Percentiles rank a stretch among this genome's conserved stretches.
Evolutionary conservation across 1,284 basidiomycete species (phyloP).

Genomic region (Meripilus lineatus): DNA sequence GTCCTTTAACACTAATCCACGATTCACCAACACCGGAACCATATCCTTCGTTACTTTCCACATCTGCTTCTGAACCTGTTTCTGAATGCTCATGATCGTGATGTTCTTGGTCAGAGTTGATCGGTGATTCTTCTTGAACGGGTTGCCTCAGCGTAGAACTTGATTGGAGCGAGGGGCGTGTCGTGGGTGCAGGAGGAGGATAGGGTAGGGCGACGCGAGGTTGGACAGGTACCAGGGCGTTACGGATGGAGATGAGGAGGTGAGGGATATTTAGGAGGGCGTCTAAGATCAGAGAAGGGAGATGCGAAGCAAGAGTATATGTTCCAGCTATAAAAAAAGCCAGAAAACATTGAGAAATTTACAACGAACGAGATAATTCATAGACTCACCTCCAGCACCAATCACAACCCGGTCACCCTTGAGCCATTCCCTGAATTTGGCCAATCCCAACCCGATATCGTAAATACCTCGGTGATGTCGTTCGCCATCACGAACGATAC

Average conservation of each 20-base stretch:
- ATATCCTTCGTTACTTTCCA: slow-evolving; percentile 57
- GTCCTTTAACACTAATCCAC: slow-evolving; percentile 61
- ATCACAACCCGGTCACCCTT: slow-evolving; percentile 61
- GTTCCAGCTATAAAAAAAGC: slow-evolving; percentile 45
- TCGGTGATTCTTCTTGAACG: not conserved
- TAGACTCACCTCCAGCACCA: slow-evolving; percentile 65
- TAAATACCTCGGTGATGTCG: slow-evolving; percentile 35
- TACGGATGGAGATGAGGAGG: slow-evolving; percentile 55
- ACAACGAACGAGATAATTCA: not conserved
- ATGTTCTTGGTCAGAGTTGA: slow-evolving; percentile 25
- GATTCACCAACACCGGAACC: slow-evolving; percentile 43
- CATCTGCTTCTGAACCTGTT: slow-evolving; percentile 56
- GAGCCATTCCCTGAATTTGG: slow-evolving; percentile 44
- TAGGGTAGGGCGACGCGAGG: slow-evolving; percentile 30
- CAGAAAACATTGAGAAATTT: not conserved
- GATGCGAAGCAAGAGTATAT: slow-evolving; percentile 60
- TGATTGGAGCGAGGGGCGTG: slow-evolving; percentile 8
- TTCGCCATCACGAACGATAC: slow-evolving; percentile 50
- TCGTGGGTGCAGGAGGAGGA: slow-evolving; percentile 9
- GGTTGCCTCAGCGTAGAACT: slow-evolving; percentile 1
- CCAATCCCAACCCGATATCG: slow-evolving; percentile 30
- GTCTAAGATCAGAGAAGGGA: slow-evolving; percentile 66
- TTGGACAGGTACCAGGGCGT: slow-evolving; percentile 48
- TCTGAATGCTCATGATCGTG: slow-evolving; percentile 32
- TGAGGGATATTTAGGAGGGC: slow-evolving; percentile 61